These are phyloP conservation scores for Botrytis elliptica DNA, from an alignment of 2,329 filamentous ascomycete genomes.

Conservation along the genomic window DNA sequence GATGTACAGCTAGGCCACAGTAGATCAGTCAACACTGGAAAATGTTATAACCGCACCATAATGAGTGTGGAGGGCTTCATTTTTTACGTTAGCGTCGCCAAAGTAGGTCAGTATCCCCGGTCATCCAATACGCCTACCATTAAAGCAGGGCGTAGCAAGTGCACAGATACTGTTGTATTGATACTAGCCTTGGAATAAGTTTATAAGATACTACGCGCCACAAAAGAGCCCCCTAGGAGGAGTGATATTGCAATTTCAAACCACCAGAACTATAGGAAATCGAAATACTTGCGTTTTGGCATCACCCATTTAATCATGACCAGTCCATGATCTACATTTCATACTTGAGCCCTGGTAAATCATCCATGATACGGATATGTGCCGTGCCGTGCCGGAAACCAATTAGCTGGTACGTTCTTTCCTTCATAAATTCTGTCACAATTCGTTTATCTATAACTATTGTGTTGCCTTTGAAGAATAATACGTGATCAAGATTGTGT, in stretches of 20 bases:
- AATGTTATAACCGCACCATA: background rate
- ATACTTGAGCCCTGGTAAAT: background rate
- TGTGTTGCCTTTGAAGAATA: background rate
- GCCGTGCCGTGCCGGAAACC: background rate
- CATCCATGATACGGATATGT: background rate
- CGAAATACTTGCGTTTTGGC: background rate
- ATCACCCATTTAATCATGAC: background rate
- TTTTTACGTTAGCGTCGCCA: background rate
- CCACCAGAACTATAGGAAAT: background rate
- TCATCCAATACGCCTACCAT: background rate
- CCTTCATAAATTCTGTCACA: background rate
- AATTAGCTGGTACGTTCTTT: background rate
- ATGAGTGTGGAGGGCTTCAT: background rate
- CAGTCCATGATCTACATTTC: background rate
- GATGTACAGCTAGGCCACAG: background rate
- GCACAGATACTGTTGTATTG: background rate
- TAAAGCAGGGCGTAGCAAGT: background rate
- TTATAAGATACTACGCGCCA: background rate
- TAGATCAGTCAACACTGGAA: background rate
- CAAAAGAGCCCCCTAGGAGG: background rate
- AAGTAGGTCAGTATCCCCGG: background rate
- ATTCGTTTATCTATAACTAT: background rate
- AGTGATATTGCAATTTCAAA: background rate
- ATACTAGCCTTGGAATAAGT: background rate
- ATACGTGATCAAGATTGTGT: background rate